Conservation (phyloP, 2,329 filamentous ascomycete species). For the Monosporascus sp. region DNA sequence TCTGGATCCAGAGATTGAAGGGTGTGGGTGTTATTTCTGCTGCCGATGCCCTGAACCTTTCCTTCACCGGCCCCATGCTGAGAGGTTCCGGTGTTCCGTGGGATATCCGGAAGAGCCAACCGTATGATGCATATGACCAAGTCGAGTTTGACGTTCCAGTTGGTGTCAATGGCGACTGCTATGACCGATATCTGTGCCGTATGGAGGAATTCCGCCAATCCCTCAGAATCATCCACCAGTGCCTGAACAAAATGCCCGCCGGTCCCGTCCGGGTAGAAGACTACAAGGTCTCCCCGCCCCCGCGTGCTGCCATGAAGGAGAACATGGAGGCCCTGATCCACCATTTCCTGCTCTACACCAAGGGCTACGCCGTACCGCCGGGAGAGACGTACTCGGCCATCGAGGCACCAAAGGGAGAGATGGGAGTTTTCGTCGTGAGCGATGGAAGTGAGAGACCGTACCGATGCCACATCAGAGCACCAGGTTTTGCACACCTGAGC, state of each 20-base stretch:
- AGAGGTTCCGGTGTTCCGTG: constrained; percentile 93
- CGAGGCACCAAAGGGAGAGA: constrained; percentile 99
- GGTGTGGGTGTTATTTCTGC: constrained; percentile 89
- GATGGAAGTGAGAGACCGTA: constrained; percentile 96
- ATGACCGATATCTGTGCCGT: constrained; percentile 96
- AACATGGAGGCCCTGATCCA: constrained; percentile 99
- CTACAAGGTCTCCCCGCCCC: constrained; percentile 96
- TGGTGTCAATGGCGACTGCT: constrained; percentile 95
- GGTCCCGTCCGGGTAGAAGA: constrained; percentile 95
- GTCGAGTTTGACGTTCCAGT: constrained; percentile 98
- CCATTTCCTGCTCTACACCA: constrained; percentile 98
- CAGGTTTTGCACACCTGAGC: constrained; percentile 89
- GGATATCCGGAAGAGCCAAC: constrained; percentile 94
- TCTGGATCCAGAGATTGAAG: constrained; percentile 93
- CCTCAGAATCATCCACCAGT: constrained; percentile 97
- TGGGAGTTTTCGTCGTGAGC: constrained; percentile 95
- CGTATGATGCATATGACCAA: constrained; percentile 95
- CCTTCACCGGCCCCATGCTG: constrained; percentile 96
- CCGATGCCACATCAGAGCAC: constrained; percentile 93
- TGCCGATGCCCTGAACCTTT: constrained; percentile 92
- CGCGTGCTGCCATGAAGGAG: constrained; percentile 98
- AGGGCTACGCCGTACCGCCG: constrained; percentile 94
- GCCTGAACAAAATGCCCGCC: constrained; percentile 96
- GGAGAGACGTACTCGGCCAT: constrained; percentile 98
- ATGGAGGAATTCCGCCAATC: constrained; percentile 99